Conservation (phyloP, 2,329 filamentous ascomycete species). For the Aspergillus proliferans region DNA sequence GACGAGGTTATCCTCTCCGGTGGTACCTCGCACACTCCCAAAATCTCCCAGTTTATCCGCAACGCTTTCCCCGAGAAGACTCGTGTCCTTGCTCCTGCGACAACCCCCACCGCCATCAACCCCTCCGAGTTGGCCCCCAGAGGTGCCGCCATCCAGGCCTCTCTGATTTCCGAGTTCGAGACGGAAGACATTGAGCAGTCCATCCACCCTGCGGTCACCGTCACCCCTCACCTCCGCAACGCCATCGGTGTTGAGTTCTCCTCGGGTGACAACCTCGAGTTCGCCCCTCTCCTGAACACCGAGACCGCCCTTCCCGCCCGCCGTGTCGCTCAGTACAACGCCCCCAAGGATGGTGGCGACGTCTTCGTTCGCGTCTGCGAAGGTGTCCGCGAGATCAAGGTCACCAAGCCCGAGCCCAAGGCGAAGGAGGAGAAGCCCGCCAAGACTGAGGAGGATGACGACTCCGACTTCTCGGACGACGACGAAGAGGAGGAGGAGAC, state of each 20-base stretch:
- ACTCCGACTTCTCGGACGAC: conserved; percentile 58
- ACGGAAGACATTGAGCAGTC: conserved; percentile 90
- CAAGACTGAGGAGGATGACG: conserved; percentile 51
- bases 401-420: conserved; percentile 80
- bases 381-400: conserved; percentile 84
- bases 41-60: conserved; percentile 75
- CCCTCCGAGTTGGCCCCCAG: conserved; percentile 83
- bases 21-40: conserved; percentile 87
- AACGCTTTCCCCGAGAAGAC: conserved; percentile 76
- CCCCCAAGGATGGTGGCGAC: conserved; percentile 74
- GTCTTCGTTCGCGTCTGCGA: conserved; percentile 85
- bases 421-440: conserved; percentile 57
- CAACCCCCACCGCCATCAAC: conserved; percentile 72
- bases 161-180: conserved; percentile 90
- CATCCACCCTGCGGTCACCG: conserved; percentile 89
- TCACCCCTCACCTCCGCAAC: conserved; percentile 81
- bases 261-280: conserved; percentile 58
- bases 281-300: conserved; percentile 72
- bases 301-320: conserved; percentile 89
- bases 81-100: conserved; percentile 74
- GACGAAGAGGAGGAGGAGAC: conserved; percentile 73
- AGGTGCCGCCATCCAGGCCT: conserved; percentile 92
- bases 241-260: conserved; percentile 79
- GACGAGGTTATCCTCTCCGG: conserved; percentile 90
- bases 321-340: conserved; percentile 70